phyloP scores from a whole-genome alignment of 805 yeast species.

The Grigorovia jiainica region DNA sequence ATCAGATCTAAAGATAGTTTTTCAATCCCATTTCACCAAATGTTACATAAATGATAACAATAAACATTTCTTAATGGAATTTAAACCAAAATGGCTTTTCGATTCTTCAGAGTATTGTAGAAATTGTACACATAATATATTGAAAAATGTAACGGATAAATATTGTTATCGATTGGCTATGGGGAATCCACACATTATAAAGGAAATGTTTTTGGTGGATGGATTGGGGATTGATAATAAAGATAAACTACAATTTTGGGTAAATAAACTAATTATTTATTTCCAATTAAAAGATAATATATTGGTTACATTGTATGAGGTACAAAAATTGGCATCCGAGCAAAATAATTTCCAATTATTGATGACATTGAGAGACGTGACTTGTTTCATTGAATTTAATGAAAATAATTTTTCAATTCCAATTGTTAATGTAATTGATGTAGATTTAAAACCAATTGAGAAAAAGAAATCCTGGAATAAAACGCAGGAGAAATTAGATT shows the following conservation, averaged over 20 bases:
- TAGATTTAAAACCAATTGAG: slow-evolving; percentile 41
- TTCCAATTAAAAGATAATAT: slow-evolving; percentile 14
- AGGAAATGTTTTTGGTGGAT: slow-evolving; percentile 6
- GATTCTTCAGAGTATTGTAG: slow-evolving; percentile 17
- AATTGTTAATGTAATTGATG: slow-evolving; percentile 34
- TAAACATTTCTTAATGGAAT: slow-evolving; percentile 14
- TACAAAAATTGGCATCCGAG: slow-evolving; percentile 16
- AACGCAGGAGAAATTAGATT: slow-evolving; percentile 12
- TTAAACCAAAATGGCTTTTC: slow-evolving; percentile 28
- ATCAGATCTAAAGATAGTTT: background rate
- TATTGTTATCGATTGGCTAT: slow-evolving; percentile 15
- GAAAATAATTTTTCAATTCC: background rate
- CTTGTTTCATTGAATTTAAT: slow-evolving; percentile 23
- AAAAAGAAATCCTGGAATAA: slow-evolving; percentile 42
- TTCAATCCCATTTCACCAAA: slow-evolving; percentile 17
- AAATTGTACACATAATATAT: slow-evolving; percentile 22
- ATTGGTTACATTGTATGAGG: slow-evolving; percentile 11
- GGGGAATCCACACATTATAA: slow-evolving; percentile 7
- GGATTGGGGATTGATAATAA: no score
- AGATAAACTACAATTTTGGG: slow-evolving; percentile 7
- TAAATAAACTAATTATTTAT: slow-evolving; percentile 13
- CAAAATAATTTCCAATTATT: slow-evolving; percentile 18
- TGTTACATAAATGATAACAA: slow-evolving; percentile 6
- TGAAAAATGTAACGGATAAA: slow-evolving; percentile 13
- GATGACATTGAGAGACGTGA: slow-evolving; percentile 33